phyloP scores from a whole-genome alignment of 208 protist genomes.

The Leishmania braziliensis region DNA sequence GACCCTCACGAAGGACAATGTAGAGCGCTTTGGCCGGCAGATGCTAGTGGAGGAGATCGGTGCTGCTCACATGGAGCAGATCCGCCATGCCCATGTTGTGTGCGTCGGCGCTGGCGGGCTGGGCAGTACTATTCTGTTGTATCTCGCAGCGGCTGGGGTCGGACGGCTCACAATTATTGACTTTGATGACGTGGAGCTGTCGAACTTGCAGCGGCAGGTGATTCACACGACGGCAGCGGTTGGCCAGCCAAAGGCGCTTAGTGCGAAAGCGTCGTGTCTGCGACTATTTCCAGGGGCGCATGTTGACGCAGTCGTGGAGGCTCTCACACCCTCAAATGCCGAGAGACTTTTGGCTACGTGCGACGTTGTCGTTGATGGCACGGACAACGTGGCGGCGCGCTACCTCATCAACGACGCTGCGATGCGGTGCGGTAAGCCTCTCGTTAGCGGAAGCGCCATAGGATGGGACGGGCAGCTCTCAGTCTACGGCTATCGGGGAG shows the following conservation, averaged over 20 bases:
- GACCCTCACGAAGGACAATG: slow-evolving; percentile 57
- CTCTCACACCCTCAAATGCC: slow-evolving; percentile 73
- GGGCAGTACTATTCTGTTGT: slow-evolving; percentile 92
- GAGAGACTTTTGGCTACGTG: slow-evolving; percentile 59
- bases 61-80: slow-evolving; percentile 64
- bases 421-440: slow-evolving; percentile 71
- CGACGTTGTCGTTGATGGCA: slow-evolving; percentile 93
- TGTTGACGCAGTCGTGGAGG: slow-evolving; percentile 40
- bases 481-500: slow-evolving; percentile 77
- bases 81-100: slow-evolving; percentile 68
- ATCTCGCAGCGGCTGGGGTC: slow-evolving; percentile 93
- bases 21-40: slow-evolving; percentile 91
- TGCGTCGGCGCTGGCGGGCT: slow-evolving; percentile 95
- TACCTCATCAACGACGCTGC: slow-evolving; percentile 96
- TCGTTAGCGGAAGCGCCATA: slow-evolving; percentile 95
- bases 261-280: slow-evolving; percentile 66
- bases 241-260: slow-evolving; percentile 84
- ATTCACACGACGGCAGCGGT: slow-evolving; percentile 77
- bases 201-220: slow-evolving; percentile 96
- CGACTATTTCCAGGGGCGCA: slow-evolving; percentile 60
- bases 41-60: slow-evolving; percentile 89
- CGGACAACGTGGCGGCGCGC: slow-evolving; percentile 93
- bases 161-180: slow-evolving; percentile 91
- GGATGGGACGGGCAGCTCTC: slow-evolving; percentile 95
- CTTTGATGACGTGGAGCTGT: slow-evolving; percentile 92